Base-by-base conservation (phyloP, 768 basidiomycete genomes). In the Leccinum ochraceum region DNA sequence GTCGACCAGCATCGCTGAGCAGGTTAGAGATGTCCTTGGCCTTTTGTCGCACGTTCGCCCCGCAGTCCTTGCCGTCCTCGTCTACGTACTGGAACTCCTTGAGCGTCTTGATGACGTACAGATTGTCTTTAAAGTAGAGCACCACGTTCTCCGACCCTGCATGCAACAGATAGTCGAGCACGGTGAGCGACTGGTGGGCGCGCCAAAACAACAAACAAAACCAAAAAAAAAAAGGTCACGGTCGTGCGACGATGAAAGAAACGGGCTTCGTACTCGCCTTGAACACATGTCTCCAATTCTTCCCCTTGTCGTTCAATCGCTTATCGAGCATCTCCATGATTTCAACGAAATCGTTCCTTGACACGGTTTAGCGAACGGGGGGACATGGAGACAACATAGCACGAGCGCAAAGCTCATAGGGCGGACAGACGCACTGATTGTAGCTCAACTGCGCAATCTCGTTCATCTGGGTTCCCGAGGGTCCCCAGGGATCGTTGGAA, bases 271-370 rank as follows among this genome's bases (percentile, higher is more conserved):
- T 80, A 66, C 81, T 60, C 59, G 88, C 94, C 83, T 98, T 98
- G 85, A 97, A 98, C 60, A 98, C 96, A 80, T 99, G 97, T 56
- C 96, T 85, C 97, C 97, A 99, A 69, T 98, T 98, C 86, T 98
- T 98, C 39, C 97, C 97, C 81, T 97, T 98, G 79, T 99, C 97
- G 67, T 95, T 95, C 63, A 99, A 79, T 55, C 97, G 87, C 77
- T 99, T 98, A 77, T 98, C 97, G 53, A 99, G 83, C 94, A 98
- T 97, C 80, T 99, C 97, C 94, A 99, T 98, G 70, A 99, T 93
- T 78, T 99, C 97, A 13, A 98, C 94, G 74, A 99, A 99, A 69
- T 98, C 95, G 61, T 87, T 90, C 76, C 95, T 84, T 36, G 24
- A 20, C n/a, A 46, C 10, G 11, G 44, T 46, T 46, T 46, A 46